Conservation (phyloP, 495 filamentous ascomycete genomes). For the Penicillium crystallinum region DNA sequence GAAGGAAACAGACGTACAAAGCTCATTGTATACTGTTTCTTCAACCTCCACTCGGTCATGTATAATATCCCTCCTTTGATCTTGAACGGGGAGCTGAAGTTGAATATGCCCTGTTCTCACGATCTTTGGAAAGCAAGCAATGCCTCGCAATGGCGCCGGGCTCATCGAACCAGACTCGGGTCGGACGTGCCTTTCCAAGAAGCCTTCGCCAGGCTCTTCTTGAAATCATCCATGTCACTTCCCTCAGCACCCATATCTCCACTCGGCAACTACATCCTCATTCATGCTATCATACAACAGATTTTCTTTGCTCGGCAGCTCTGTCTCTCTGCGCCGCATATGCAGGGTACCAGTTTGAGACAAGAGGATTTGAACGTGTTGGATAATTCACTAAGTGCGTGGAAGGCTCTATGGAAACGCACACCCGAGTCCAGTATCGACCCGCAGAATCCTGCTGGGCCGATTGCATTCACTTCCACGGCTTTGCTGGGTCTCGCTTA, state of each 20-base stretch:
- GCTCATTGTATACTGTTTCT: slow-evolving; percentile 51
- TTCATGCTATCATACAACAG: slow-evolving; percentile 50
- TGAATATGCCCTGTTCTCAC: slow-evolving; percentile 48
- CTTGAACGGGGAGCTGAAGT: slow-evolving; percentile 43
- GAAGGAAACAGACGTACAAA: slow-evolving; percentile 50
- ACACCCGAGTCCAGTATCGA: slow-evolving; percentile 50
- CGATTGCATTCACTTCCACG: slow-evolving; percentile 51
- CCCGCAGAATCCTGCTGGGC: slow-evolving; percentile 48
- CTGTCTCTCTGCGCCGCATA: slow-evolving; percentile 39
- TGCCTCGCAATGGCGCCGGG: slow-evolving; percentile 41
- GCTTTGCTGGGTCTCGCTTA: slow-evolving; percentile 51
- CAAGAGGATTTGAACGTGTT: slow-evolving; percentile 39
- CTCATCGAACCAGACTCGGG: slow-evolving; percentile 32
- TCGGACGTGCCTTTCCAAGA: slow-evolving; percentile 44
- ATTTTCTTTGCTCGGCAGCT: slow-evolving; percentile 49
- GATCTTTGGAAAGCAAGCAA: slow-evolving; percentile 49
- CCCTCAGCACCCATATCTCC: slow-evolving; percentile 49
- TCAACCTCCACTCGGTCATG: slow-evolving; percentile 51
- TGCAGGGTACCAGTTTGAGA: slow-evolving; percentile 42
- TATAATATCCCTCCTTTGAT: slow-evolving; percentile 52
- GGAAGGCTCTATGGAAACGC: slow-evolving; percentile 50
- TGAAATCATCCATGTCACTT: slow-evolving; percentile 36
- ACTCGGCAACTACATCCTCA: slow-evolving; percentile 50
- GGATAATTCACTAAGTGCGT: slow-evolving; percentile 43
- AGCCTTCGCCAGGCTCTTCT: slow-evolving; percentile 44